A percentile compares a stretch with the other conserved stretches of the same genome.
Evolutionary conservation across 306 rosid species (phyloP).

Genomic region (Pyrus betulifolia): DNA sequence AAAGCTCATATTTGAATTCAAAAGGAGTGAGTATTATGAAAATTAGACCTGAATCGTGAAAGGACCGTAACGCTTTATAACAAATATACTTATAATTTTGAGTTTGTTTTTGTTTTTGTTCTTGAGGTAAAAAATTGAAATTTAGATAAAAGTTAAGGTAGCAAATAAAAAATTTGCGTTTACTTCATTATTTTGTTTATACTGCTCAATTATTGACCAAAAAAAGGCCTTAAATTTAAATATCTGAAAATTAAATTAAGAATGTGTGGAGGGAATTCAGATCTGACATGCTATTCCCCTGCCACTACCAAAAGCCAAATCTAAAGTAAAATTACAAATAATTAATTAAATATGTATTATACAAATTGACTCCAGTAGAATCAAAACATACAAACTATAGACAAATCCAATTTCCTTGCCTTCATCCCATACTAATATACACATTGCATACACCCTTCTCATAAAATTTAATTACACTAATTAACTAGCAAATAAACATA

Average conservation of each 20-base stretch:
- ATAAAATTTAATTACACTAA: not conserved
- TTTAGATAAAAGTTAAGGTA: not conserved
- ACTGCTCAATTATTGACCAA: not conserved
- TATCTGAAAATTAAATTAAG: too few relatives aligned
- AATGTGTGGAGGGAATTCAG: too few relatives aligned
- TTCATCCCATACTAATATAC: not conserved
- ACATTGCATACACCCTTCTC: constrained; percentile 2
- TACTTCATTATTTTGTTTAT: not conserved
- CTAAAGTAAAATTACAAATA: not conserved
- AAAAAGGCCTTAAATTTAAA: not conserved
- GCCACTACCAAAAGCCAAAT: not conserved
- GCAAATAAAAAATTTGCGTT: not conserved
- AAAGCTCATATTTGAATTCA: not conserved
- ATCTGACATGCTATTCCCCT: too few relatives aligned
- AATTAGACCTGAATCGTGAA: too few relatives aligned
- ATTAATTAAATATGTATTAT: too few relatives aligned
- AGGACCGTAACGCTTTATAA: too few relatives aligned
- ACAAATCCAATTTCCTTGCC: not conserved
- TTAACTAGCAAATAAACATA: not conserved
- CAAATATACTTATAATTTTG: too few relatives aligned
- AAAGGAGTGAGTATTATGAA: not conserved
- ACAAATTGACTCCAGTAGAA: not conserved
- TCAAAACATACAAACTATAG: not conserved
- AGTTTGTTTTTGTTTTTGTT: not conserved
- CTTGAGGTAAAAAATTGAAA: not conserved